Evolutionary conservation across 2,329 filamentous ascomycete species (phyloP).

Genomic region (Dactylonectria macrodidyma): DNA sequence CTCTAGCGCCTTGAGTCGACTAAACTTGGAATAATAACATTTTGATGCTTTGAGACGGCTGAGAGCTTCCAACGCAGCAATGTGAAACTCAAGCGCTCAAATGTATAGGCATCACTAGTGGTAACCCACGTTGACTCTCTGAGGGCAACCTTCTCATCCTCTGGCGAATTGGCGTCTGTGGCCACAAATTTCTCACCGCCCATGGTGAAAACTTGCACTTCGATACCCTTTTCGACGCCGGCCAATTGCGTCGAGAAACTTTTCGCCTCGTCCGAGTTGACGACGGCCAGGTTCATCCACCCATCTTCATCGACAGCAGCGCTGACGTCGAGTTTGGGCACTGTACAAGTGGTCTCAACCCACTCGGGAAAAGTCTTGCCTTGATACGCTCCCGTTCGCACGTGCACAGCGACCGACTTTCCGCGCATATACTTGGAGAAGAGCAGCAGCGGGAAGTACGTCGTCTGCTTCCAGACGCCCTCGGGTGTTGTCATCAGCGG

Average conservation of each 20-base stretch:
- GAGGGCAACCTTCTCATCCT: slow-evolving; percentile 70
- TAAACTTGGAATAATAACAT: background rate
- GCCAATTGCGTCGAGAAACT: slow-evolving; percentile 70
- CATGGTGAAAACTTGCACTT: slow-evolving; percentile 74
- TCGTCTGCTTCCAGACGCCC: slow-evolving; percentile 78
- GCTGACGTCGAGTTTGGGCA: slow-evolving; percentile 78
- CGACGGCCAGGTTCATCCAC: slow-evolving; percentile 75
- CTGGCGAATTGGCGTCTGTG: slow-evolving; percentile 71
- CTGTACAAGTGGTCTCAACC: slow-evolving; percentile 74
- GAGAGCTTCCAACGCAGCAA: slow-evolving; percentile 70
- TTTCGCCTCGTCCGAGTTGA: slow-evolving; percentile 76
- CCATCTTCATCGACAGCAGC: slow-evolving; percentile 71
- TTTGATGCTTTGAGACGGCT: background rate
- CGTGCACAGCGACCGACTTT: slow-evolving; percentile 75
- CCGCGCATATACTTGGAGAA: slow-evolving; percentile 74
- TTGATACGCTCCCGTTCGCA: slow-evolving; percentile 73
- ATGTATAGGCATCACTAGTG: slow-evolving; percentile 69
- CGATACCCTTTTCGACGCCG: slow-evolving; percentile 61
- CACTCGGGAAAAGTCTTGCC: slow-evolving; percentile 75
- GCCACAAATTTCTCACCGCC: slow-evolving; percentile 49
- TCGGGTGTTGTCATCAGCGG: slow-evolving; percentile 78
- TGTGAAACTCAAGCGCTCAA: slow-evolving; percentile 77
- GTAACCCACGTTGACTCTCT: slow-evolving; percentile 67
- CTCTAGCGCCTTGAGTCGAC: no score
- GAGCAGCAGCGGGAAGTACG: slow-evolving; percentile 80